Evolutionary conservation across 768 basidiomycete species (phyloP), one percentile per base, ranked within the genome.

Genomic region (Steccherinum ochraceum): DNA sequence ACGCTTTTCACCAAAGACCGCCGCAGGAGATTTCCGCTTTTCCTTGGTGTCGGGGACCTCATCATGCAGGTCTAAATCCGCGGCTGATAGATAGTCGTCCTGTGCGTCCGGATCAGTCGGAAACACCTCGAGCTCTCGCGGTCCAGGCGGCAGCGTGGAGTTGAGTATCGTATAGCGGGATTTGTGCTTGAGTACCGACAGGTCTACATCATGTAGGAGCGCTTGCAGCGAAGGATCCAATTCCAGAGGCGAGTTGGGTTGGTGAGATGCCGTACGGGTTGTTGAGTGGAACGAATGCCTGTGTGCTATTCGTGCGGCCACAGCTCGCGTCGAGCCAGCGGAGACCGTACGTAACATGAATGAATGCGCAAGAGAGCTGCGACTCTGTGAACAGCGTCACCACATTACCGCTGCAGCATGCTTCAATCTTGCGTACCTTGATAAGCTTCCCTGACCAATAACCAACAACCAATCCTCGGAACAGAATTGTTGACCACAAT

Each of bases 1-100:
- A 40, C 76, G 70, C 51, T 81, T 74, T 57, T 86, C 85, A 16
- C 93, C 94, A 64, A 89, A 89, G 20, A 72, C 70, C 18, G 92
- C 91, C 19, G 89, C 91, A 40, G 89, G 86, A 21, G 90, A 91
- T 62, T 87, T 87, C 47, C 80, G 71, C 41, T 64, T 77, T 62
- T 57, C 72, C 56, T 55, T 59, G 7, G 69, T 61, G 20, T 66
- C 59, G 19, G 61, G 52, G 16, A 65, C 66, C 21, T 69, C 69
- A 40, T 69, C 70, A 21, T 66, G 65, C 41, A 56, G 61, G 24
- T 68, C 61, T 21, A 69, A 64, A 50, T 71, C 64, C 46, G 63
- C 62, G 27, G 67, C 53, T 3, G 48, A 55, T 50, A 55, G 54
- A 16, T 72, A 63, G 2, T 62, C 59, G 3, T 69, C 52, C 27